Evolutionary conservation across 345 rosid species (phyloP).

Genomic region (Tarenaya hassleriana): DNA sequence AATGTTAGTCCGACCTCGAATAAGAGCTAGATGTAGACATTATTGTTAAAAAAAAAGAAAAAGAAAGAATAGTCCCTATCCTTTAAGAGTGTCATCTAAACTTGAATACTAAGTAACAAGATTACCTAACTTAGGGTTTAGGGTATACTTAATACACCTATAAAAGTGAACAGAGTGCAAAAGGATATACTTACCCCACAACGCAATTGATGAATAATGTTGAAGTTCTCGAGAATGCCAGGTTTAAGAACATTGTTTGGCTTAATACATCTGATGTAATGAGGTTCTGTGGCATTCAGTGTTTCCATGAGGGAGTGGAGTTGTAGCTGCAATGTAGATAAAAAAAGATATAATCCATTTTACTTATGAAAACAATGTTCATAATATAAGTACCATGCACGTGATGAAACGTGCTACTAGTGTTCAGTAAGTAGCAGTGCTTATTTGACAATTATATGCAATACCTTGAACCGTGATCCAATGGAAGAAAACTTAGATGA

Average conservation of each 20-base stretch:
- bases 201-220: slow-evolving; percentile 90
- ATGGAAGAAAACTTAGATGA: slow-evolving; percentile 95
- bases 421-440: background rate
- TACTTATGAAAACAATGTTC: background rate
- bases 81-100: no score
- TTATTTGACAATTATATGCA: slow-evolving; percentile 16
- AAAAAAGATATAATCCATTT: slow-evolving; percentile 16
- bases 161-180: slow-evolving; percentile 16
- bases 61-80: no score
- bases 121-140: background rate
- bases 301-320: slow-evolving; percentile 98
- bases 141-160: background rate
- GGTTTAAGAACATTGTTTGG: slow-evolving; percentile 89
- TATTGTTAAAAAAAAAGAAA: no score
- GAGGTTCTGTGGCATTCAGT: slow-evolving; percentile 82
- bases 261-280: slow-evolving; percentile 98
- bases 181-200: slow-evolving; percentile 78
- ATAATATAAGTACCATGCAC: no score
- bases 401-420: no score
- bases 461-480: slow-evolving; percentile 87
- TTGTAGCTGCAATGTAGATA: slow-evolving; percentile 66
- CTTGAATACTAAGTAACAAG: no score
- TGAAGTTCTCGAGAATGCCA: slow-evolving; percentile 79
- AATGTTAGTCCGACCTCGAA: background rate
- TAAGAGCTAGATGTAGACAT: background rate